These are phyloP conservation scores for Myotisia sp. DNA, from an alignment of 2,329 filamentous ascomycete genomes.

Conservation along the genomic window DNA sequence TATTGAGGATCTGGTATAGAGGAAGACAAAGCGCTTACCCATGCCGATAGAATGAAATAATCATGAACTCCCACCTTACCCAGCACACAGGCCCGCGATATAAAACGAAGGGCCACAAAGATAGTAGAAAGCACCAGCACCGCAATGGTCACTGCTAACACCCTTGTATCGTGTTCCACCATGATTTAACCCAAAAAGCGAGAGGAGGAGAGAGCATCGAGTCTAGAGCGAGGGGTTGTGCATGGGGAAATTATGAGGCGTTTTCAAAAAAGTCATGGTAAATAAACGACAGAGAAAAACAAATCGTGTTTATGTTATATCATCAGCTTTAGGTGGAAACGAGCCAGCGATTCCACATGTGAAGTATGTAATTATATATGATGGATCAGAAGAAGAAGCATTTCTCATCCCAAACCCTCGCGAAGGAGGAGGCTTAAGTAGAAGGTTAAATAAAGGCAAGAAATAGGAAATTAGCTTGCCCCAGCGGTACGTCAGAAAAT, in stretches of 20 bases:
- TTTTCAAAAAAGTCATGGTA: neutral
- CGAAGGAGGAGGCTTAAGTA: too few species aligned
- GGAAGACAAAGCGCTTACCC: conserved; percentile 36
- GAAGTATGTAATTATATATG: too few species aligned
- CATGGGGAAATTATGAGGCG: neutral
- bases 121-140: conserved; percentile 52
- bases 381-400: too few species aligned
- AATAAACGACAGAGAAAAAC: too few species aligned
- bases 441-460: too few species aligned
- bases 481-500: too few species aligned
- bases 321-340: too few species aligned
- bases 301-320: too few species aligned
- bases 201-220: too few species aligned
- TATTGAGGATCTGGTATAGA: conserved; percentile 8
- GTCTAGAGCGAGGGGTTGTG: neutral
- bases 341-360: too few species aligned
- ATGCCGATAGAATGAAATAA: conserved; percentile 65
- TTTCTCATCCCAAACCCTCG: too few species aligned
- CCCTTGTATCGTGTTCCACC: conserved; percentile 21
- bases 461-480: too few species aligned
- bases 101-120: conserved; percentile 60
- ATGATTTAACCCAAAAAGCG: conserved; percentile 1
- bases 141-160: conserved; percentile 30
- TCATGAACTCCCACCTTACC: conserved; percentile 61
- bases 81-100: conserved; percentile 60